Evolutionary conservation across 768 basidiomycete species (phyloP).

Genomic region (Neoboletus subvelutipes): DNA sequence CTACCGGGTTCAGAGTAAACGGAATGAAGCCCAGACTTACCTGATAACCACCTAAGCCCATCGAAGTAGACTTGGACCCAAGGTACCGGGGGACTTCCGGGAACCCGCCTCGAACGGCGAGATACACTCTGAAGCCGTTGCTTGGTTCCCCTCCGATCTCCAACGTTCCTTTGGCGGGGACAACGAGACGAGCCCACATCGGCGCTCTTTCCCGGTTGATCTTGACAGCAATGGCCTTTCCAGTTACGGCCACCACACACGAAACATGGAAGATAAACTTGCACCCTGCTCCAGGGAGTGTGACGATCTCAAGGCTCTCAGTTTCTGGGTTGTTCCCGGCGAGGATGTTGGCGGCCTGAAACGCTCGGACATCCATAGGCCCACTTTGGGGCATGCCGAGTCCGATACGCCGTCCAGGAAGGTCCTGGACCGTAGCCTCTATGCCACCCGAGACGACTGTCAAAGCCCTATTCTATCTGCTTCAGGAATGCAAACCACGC

Average conservation of each 20-base stretch:
- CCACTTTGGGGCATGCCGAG: conserved; percentile 63
- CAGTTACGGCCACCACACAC: conserved; percentile 55
- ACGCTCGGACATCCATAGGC: conserved; percentile 61
- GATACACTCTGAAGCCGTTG: conserved; percentile 52
- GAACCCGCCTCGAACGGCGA: conserved; percentile 60
- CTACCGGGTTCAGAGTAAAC: background rate
- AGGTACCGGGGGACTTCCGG: conserved; percentile 55
- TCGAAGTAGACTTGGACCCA: conserved; percentile 64
- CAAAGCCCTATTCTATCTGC: conserved; percentile 38
- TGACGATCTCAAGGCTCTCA: conserved; percentile 57
- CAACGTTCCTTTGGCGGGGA: conserved; percentile 46
- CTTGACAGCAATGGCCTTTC: conserved; percentile 43
- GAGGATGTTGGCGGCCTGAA: conserved; percentile 55
- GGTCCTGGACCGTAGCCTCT: conserved; percentile 58
- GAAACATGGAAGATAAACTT: conserved; percentile 50
- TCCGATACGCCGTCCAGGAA: conserved; percentile 51
- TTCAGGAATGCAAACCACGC: background rate
- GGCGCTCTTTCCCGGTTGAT: conserved; percentile 39
- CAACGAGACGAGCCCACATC: conserved; percentile 50
- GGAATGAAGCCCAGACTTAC: conserved; percentile 25
- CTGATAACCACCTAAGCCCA: conserved; percentile 62
- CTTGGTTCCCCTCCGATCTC: conserved; percentile 33
- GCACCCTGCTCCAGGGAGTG: conserved; percentile 43
- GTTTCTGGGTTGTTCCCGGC: conserved; percentile 49
- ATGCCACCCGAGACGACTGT: conserved; percentile 56